Evolutionary conservation across 768 basidiomycete genomes (phyloP), one percentile per base, ranked within the genome.

Genomic region (Psilocybe cubensis): DNA sequence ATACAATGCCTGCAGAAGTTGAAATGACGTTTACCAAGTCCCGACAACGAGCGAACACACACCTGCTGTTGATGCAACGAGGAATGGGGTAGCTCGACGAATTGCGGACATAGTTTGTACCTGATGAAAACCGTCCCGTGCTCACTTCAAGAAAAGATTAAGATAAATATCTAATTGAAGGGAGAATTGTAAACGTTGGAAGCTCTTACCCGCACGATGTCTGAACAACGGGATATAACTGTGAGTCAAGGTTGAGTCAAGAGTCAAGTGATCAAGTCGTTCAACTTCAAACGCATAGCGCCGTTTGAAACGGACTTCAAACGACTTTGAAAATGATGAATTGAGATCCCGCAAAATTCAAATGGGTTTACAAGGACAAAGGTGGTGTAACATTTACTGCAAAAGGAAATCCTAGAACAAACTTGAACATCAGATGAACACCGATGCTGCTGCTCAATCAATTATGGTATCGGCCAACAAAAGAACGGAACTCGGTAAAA

Each of bases 1-100:
- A 87, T 24, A 77, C 61, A 49, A 87, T 68, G 27, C 88, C 88
- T 89, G 59, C 12, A 48, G 20, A n/a, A 29, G 44, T 40, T 27
- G 28, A 31, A 38, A 29, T 25, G 8, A 42, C 31, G 46, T 40
- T 24, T 45, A 18, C 41, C 35, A 43, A 14, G 40, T 41, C 14
- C 9, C 33, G 33, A 49, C 28, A 47, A 33, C 3, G 41, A 33
- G 31, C 43, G n/a, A 21, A 35, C 24, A 33, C 70, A 52, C 64
- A 88, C 88, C 89, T 66, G 86, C 77, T 42, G 77, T 61, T 31
- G 79, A 77, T 52, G 88, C 88, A 38, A 89, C 69, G 29, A 86
- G 43, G 59, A 79, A 80, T 28, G 87, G 85, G 21, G 77, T 61
- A 29, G 75, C 68, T 56, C 81, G 78, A 57, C 76, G 79, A 65